Conservation (phyloP, 805 yeast genomes). For the Cyberlindnera subsufficiens region DNA sequence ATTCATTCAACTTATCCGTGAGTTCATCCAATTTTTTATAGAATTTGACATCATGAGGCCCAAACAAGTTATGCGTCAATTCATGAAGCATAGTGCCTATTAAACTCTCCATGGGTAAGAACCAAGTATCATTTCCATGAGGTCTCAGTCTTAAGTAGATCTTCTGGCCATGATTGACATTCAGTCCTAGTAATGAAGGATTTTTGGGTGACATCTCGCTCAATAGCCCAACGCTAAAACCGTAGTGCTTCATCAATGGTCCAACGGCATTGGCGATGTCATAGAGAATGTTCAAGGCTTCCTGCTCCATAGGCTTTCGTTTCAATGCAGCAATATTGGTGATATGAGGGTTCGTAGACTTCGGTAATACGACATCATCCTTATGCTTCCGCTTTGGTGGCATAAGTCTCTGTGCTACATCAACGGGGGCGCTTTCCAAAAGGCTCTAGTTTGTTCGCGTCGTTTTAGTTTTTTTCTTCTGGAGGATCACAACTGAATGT, state of each 20-base stretch:
- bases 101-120: slow-evolving; percentile 59
- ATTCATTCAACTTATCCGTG: slow-evolving; percentile 28
- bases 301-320: slow-evolving; percentile 38
- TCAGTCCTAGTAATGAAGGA: slow-evolving; percentile 64
- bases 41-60: slow-evolving; percentile 76
- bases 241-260: slow-evolving; percentile 68
- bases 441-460: too few species aligned
- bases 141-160: slow-evolving; percentile 67
- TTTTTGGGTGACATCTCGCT: slow-evolving; percentile 80
- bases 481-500: too few species aligned
- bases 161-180: slow-evolving; percentile 72
- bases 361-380: slow-evolving; percentile 13
- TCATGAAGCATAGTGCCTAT: slow-evolving; percentile 88
- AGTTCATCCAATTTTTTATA: slow-evolving; percentile 60
- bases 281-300: slow-evolving; percentile 56
- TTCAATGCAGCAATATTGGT: slow-evolving; percentile 39
- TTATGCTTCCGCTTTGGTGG: too few species aligned
- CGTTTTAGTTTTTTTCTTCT: too few species aligned
- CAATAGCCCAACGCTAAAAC: slow-evolving; percentile 58
- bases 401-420: too few species aligned
- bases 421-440: too few species aligned
- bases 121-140: slow-evolving; percentile 42
- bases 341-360: slow-evolving; percentile 25
- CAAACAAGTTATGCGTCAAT: slow-evolving; percentile 69
- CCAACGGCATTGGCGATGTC: slow-evolving; percentile 66